phyloP scores from a whole-genome alignment of 2,329 filamentous ascomycete genomes.

The Penicillium sp. region DNA sequence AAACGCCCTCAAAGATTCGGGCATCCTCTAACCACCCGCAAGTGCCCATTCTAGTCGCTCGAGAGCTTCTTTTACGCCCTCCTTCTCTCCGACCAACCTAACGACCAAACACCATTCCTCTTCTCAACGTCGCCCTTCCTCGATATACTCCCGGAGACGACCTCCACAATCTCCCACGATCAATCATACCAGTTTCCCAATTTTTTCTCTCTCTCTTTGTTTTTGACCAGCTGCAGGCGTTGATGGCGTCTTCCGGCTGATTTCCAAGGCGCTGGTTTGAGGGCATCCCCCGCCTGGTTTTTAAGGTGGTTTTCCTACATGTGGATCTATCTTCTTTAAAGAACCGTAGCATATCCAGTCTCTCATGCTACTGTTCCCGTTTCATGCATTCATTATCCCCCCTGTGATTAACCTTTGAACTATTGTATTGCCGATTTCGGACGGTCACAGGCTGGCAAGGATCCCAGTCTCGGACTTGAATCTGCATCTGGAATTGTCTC shows the following conservation, averaged over 20 bases:
- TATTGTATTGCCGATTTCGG: neutral
- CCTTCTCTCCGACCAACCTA: neutral
- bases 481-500: neutral
- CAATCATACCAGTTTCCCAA: conserved; percentile 13
- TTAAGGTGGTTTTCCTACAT: conserved; percentile 12
- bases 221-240: conserved; percentile 26
- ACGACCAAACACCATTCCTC: conserved; percentile 3
- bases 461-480: neutral
- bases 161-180: conserved; percentile 12
- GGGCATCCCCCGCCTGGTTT: conserved; percentile 18
- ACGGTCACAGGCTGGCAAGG: neutral
- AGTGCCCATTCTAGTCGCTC: conserved; percentile 1
- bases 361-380: conserved; percentile 6
- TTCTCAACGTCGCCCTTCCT: conserved; percentile 5
- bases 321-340: conserved; percentile 5
- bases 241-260: conserved; percentile 19
- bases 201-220: conserved; percentile 13
- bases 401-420: neutral
- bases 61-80: neutral
- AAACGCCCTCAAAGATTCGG: conserved; percentile 96
- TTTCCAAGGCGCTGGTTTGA: conserved; percentile 21
- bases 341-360: conserved; percentile 3
- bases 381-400: neutral
- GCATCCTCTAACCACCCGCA: conserved; percentile 67
- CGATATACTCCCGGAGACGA: neutral